Evolutionary conservation across 1,284 basidiomycete genomes (phyloP).

Genomic region (Leccinum pachyderme): DNA sequence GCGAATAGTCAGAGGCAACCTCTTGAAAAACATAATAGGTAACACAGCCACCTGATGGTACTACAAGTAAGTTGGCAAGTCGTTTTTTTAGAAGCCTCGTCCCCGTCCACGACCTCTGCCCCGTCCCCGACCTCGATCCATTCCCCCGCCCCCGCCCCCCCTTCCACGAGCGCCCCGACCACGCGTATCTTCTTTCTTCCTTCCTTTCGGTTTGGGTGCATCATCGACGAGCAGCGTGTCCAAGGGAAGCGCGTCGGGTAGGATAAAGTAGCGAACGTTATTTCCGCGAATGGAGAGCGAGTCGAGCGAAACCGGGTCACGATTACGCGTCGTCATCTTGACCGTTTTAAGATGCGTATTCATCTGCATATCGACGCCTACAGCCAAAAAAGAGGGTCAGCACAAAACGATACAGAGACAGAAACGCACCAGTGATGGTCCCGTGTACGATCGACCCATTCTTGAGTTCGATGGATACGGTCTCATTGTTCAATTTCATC

Average conservation of each 20-base stretch:
- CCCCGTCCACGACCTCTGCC: conserved; percentile 54
- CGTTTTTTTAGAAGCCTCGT: conserved; percentile 3
- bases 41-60: conserved; percentile 27
- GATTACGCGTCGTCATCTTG: conserved; percentile 90
- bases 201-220: conserved; percentile 92
- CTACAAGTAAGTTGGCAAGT: background rate
- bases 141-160: conserved; percentile 9
- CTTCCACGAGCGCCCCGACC: conserved; percentile 46
- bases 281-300: conserved; percentile 89
- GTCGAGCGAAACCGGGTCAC: conserved; percentile 82
- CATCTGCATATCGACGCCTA: conserved; percentile 96
- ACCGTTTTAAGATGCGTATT: conserved; percentile 97
- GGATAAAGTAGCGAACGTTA: conserved; percentile 91
- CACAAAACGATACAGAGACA: background rate
- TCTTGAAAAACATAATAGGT: conserved; percentile 25
- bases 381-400: background rate
- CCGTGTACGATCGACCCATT: conserved; percentile 96
- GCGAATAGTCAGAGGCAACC: conserved; percentile 53
- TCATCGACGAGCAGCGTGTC: conserved; percentile 98
- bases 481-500: conserved; percentile 99
- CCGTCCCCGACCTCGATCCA: conserved; percentile 45
- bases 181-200: conserved; percentile 73
- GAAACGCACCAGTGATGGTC: conserved; percentile 86
- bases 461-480: conserved; percentile 97
- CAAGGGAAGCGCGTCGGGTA: conserved; percentile 94